Percentiles rank a stretch among this genome's conserved stretches.
These are phyloP conservation scores for Tanacetum coccineum DNA, from an alignment of 129 eudicot genomes.

Conservation along the genomic window DNA sequence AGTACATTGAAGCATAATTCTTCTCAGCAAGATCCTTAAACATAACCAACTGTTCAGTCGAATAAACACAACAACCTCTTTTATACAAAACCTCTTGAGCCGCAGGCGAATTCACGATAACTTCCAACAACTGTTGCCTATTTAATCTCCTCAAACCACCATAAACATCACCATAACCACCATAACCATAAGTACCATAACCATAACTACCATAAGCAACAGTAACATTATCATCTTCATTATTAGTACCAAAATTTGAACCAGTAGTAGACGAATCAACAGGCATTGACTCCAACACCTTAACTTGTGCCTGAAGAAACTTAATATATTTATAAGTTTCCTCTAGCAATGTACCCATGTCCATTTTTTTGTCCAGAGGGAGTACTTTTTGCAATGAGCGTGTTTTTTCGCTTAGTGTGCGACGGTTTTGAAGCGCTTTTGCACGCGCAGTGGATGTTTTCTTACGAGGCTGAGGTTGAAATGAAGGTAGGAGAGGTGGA, in stretches of 20 bases:
- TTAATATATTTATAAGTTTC: conserved; percentile 57
- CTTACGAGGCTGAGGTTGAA: conserved; percentile 11
- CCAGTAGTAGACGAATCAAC: background rate
- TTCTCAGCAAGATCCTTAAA: conserved; percentile 33
- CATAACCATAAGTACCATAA: no score
- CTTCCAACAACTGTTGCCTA: conserved; percentile 60
- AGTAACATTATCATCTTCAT: no score
- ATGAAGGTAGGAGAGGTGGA: no score
- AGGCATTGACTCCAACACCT: conserved; percentile 53
- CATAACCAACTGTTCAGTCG: conserved; percentile 46
- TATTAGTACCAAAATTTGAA: background rate
- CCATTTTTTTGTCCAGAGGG: conserved; percentile 54
- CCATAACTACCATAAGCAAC: no score
- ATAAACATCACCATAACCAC: conserved; percentile 4
- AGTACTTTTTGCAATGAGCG: conserved; percentile 43
- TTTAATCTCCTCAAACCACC: conserved; percentile 39
- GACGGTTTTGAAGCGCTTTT: conserved; percentile 18
- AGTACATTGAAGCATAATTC: conserved; percentile 16
- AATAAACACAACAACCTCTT: conserved; percentile 46
- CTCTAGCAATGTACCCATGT: conserved; percentile 49
- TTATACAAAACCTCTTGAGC: conserved; percentile 46
- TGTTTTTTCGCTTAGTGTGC: conserved; percentile 47
- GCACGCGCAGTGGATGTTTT: background rate
- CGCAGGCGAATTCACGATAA: conserved; percentile 56
- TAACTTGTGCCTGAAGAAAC: conserved; percentile 56